Base-by-base conservation (phyloP, 2,329 filamentous ascomycete species). In the Escovopsis sp. region DNA sequence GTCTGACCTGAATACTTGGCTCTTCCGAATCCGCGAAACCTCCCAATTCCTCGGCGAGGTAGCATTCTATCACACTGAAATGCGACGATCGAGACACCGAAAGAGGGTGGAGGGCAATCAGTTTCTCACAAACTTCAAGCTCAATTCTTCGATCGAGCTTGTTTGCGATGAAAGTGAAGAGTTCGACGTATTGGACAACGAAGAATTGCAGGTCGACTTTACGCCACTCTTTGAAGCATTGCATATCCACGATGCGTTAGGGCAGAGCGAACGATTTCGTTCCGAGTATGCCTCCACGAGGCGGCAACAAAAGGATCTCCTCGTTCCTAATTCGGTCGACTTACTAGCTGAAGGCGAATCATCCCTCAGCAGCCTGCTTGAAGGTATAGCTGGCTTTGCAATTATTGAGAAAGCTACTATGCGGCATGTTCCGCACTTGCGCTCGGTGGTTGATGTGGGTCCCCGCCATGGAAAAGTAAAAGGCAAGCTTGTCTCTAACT, bases 21-120 rank as follows among this genome's bases (percentile, higher is more conserved):
- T 98, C 9, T 98, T 83, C 55, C 80, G 85, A 19, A 94, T 98
- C 48, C 80, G 91, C 53, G 91, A 98, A 61, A 94, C 87, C 15
- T 95, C 91, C 1, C 89, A 95, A 52, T 95, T 94, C 49, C 66
- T 98, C 7, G 91, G 91, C 4, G 91, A 98, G 59, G 85, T 98
- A 6, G 88, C 91, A 4, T 93, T 98, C 57, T 96, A 93, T 56
- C 87, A 96, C 56, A 98, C 91, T 0, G 84, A 95, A 53, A 75
- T 93, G 57, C 78, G 91, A 37, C 76, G 89, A 48, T 76, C 78
- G 23, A 75, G 89, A 40, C 86, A 94, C 55, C 83, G 87, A 57
- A 82, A 93, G 54, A 76, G 91, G 18, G 75, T 82, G 8, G 83
- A 94, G 49, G 72, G 77, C 18, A 79, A 87, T 46, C 68, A 77